Base-by-base conservation (phyloP, 176 grass and related monocot genomes). In the Typha latifolia region DNA sequence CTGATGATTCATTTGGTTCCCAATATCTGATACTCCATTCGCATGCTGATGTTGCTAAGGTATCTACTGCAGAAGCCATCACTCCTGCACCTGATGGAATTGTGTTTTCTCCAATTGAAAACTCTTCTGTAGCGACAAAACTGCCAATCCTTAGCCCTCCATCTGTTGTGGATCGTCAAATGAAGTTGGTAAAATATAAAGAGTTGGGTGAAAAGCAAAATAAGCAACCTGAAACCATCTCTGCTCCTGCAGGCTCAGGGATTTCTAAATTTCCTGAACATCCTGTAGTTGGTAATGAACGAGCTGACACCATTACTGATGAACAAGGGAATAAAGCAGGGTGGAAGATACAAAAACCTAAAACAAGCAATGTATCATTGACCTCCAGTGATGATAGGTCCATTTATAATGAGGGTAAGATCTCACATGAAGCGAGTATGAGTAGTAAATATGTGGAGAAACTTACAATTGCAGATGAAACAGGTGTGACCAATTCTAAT, bases 21-120 rank as follows among this genome's bases (percentile, higher is more conserved):
- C 86, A 97, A 67, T 91, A 85, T 82, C 64, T 90, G 23, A 86
- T 87, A 74, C 73, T 71, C 52, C 86, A 92, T 53, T 84, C 82
- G 10, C 75, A 77, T 23, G 71, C 82, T 56, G 68, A 64, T 77
- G 72, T 49, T 55, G 83, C 69, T 69, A 85, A 81, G 56, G 86
- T 90, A 78, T 61, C 79, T 62, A 90, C 83, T 72, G 74, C 79
- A 47, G 82, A 89, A 79, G 64, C 66, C 66, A 31, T 64, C 62
- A 79, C 85, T 52, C 21, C 87, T 53, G 49, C 71, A n/a, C 63
- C 66, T 69, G 81, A 82, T 31, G 86, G 70, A 23, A 63, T 55
- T 52, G 20, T 57, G 20, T 26, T 51, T 13, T 67, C 49, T 55
- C 24, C 51, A 68, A 69, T 5, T 68, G 89, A 89, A 61, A 83